Evolutionary conservation across 306 rosid genomes (phyloP).

Genomic region (Argentina anserina): DNA sequence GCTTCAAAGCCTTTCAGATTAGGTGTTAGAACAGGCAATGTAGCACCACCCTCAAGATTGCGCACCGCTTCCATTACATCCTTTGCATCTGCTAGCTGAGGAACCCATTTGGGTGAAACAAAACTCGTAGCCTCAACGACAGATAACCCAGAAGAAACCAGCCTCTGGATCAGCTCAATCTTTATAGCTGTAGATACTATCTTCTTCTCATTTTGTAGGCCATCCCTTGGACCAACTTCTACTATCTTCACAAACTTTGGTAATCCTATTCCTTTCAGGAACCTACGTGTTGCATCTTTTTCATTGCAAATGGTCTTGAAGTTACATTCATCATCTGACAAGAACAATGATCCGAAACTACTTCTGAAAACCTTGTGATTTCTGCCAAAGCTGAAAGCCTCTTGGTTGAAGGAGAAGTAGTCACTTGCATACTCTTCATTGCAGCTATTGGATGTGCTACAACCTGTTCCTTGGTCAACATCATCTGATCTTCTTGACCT

Average conservation of each 20-base stretch:
- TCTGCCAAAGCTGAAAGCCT: constrained; percentile 37
- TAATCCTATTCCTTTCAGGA: constrained; percentile 22
- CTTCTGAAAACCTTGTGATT: constrained; percentile 35
- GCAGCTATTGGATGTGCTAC: constrained; percentile 80
- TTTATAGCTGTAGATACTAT: constrained; percentile 62
- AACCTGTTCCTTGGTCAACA: constrained; percentile 61
- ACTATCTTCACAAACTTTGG: constrained; percentile 83
- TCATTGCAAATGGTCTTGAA: constrained; percentile 25
- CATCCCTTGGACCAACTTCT: constrained; percentile 98
- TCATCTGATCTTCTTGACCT: constrained; percentile 56
- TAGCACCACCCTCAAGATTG: constrained; percentile 43
- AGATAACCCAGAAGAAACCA: constrained; percentile 70
- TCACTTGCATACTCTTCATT: constrained; percentile 32
- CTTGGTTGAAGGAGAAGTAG: constrained; percentile 32
- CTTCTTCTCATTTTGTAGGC: constrained; percentile 87
- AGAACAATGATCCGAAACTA: constrained; percentile 35
- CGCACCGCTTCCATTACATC: constrained; percentile 74
- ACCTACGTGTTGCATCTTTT: constrained; percentile 44
- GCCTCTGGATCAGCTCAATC: constrained; percentile 69
- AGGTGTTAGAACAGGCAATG: constrained; percentile 85
- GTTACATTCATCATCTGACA: constrained; percentile 26
- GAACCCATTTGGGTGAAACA: constrained; percentile 97
- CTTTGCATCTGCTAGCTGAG: constrained; percentile 92
- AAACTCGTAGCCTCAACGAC: constrained; percentile 92
- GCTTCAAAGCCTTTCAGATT: constrained; percentile 87